These are phyloP conservation scores for Aureobasidium sp. DNA, from an alignment of 2,329 filamentous ascomycete genomes.

Conservation along the genomic window DNA sequence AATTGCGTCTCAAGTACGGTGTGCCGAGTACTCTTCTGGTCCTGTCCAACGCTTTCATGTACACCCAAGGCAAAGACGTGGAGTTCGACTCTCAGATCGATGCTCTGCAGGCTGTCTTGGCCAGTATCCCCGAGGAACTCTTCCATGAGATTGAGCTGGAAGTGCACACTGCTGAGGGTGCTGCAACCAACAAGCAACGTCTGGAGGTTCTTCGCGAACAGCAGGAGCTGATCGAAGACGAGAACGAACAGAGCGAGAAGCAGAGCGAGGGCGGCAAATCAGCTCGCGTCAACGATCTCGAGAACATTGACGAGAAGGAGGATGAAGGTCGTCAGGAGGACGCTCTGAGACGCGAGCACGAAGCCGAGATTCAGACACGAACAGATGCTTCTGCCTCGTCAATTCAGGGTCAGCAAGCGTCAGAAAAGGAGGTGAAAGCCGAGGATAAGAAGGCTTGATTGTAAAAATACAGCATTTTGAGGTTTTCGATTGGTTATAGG, in stretches of 20 bases:
- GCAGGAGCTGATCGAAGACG: slow-evolving; percentile 94
- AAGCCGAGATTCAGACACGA: slow-evolving; percentile 21
- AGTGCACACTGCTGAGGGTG: slow-evolving; percentile 92
- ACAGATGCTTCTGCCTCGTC: neutral
- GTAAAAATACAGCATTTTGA: slow-evolving; percentile 3
- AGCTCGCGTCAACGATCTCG: slow-evolving; percentile 58
- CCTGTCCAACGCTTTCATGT: slow-evolving; percentile 96
- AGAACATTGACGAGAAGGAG: slow-evolving; percentile 93
- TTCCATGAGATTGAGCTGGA: slow-evolving; percentile 99
- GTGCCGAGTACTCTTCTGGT: slow-evolving; percentile 96
- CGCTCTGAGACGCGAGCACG: slow-evolving; percentile 23
- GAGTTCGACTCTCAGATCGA: slow-evolving; percentile 88
- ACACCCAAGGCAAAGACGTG: slow-evolving; percentile 74
- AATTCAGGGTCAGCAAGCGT: neutral
- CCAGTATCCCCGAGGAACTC: slow-evolving; percentile 91
- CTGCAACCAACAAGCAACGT: slow-evolving; percentile 97
- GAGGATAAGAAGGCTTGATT: slow-evolving; percentile 14
- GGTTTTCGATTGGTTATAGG: neutral
- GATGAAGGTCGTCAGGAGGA: slow-evolving; percentile 39
- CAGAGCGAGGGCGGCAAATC: slow-evolving; percentile 61
- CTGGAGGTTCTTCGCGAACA: slow-evolving; percentile 98
- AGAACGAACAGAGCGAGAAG: slow-evolving; percentile 83
- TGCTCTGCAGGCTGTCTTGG: slow-evolving; percentile 83
- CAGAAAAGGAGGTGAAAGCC: neutral
- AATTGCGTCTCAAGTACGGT: slow-evolving; percentile 84